Evolutionary conservation across 208 protist species (phyloP), one percentile per base, ranked within the genome.

Genomic region (Wallacemonas rigidus): DNA sequence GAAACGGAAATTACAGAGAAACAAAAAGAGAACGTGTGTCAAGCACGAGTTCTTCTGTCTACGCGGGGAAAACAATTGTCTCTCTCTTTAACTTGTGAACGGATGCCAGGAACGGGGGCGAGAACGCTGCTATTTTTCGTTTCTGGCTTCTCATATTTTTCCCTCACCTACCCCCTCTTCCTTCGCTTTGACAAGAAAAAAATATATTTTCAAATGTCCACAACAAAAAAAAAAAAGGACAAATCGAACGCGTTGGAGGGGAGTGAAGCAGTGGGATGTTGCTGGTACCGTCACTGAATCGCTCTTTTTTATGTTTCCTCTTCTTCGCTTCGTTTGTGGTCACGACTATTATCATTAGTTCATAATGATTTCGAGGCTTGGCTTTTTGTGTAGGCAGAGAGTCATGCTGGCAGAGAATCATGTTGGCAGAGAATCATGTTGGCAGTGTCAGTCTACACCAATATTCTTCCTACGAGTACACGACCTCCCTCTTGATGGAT

Each of bases 51-150:
- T 50, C 1, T 64, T 64, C 9, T 26, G 58, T 64, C 6, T 62
- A 9, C 35, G 8, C 9, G n/a, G 17, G 9, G 56, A 12, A 53
- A 9, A 53, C 48, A 15, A 15, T 53, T n/a, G n/a, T 26, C 26
- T 26, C 26, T 26, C 12, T 50, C 12, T 50, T 50, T 50, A 50
- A 50, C 45, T 50, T 50, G 45, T 50, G 45, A 12, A 14, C 45
- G 6, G 45, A 50, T 6, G 6, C 6, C 45, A 50, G 12, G 45
- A 12, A 50, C 45, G 12, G 45, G 12, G 45, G 45, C 12, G 56
- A 62, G 56, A 48, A 67, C 62, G 62, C 62, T 54, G 62, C 41
- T 67, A 67, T 67, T 55, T 67, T 67, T 67, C 62, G 53, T 69
- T 69, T 40, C n/a, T 67, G 48, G 47, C 40, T 73, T 51, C 55